phyloP scores from a whole-genome alignment of 2,329 filamentous ascomycete genomes.

The Chlorencoelia australis region DNA sequence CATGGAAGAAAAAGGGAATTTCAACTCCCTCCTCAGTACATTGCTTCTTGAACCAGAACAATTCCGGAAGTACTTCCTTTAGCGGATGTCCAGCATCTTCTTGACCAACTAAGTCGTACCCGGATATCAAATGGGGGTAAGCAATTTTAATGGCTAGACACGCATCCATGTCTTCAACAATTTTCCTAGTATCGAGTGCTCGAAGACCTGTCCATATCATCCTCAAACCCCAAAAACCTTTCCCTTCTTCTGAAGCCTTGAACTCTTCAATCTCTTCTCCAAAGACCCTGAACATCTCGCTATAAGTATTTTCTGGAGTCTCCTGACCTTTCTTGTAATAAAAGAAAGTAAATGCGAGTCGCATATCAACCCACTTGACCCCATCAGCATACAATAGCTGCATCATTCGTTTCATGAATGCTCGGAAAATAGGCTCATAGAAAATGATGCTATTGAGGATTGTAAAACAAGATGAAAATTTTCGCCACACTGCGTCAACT shows the following conservation, averaged over 20 bases:
- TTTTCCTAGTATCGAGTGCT: slow-evolving; percentile 47
- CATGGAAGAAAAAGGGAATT: slow-evolving; percentile 89
- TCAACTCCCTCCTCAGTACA: slow-evolving; percentile 69
- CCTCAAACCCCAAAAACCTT: slow-evolving; percentile 72
- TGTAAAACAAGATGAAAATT: slow-evolving; percentile 66
- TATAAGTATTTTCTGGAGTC: slow-evolving; percentile 54
- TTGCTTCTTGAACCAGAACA: slow-evolving; percentile 89
- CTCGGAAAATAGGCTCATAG: slow-evolving; percentile 83
- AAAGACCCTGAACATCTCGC: slow-evolving; percentile 60
- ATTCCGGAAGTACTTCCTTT: slow-evolving; percentile 65
- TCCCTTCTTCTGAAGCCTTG: slow-evolving; percentile 58
- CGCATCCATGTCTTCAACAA: slow-evolving; percentile 75
- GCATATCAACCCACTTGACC: slow-evolving; percentile 74
- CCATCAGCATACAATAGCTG: slow-evolving; percentile 67
- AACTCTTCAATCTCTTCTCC: slow-evolving; percentile 72
- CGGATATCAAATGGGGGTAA: slow-evolving; percentile 71
- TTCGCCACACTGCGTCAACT: slow-evolving; percentile 73
- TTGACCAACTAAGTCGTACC: slow-evolving; percentile 84
- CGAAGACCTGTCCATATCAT: slow-evolving; percentile 79
- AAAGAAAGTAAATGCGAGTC: slow-evolving; percentile 62
- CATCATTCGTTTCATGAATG: slow-evolving; percentile 64
- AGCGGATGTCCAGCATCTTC: slow-evolving; percentile 73
- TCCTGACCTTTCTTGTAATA: slow-evolving; percentile 59
- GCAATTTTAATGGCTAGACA: slow-evolving; percentile 75
- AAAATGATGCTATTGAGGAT: slow-evolving; percentile 67